Evolutionary conservation across 495 filamentous ascomycete genomes (phyloP), one percentile per base, ranked within the genome.

Genomic region (Penicillium nucicola): DNA sequence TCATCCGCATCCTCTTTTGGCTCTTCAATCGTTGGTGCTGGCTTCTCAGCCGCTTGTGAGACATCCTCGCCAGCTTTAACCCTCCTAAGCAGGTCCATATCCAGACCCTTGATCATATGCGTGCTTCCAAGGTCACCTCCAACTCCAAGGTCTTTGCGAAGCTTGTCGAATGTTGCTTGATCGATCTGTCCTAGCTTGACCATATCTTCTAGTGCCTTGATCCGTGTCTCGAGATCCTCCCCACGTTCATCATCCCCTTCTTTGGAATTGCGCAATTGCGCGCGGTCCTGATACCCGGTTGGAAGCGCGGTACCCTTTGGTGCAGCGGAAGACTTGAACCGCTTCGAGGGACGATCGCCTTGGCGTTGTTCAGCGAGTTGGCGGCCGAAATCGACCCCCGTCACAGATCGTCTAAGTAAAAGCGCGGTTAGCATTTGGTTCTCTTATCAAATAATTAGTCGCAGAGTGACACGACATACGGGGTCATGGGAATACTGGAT

Each of bases 91-190:
- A 98, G 68, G 66, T 84, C 84, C 60, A 85, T 86, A 69, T 98
- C 95, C 50, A 98, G 68, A 2, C 93, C 93, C 68, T 97, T 97
- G 25, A 96, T 84, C 59, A 96, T 70, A 77, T 95, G 88, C 31
- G 88, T 92, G 57, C 84, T 86, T 2, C 69, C 69, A 23, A 90
- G 62, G 62, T 95, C 89, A 5, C 91, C 92, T 2, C 91, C 92
- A 3, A 90, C 83, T 1, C 72, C 71, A 44, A 96, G 87, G 56
- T 95, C 81, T 39, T 77, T 75, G 20, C 84, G 74, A 35, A 93
- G 64, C 54, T 78, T 81, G 43, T 89, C 85, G 62, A 92, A 95
- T 4, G 81, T 86, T 35, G 72, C 76, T 56, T 80, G 75, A 48
- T 90, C 86, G 50, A 96, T 92, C 69, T 93, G 84, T 31, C 85